Evolutionary conservation across 352 stramenopile species (phyloP), one percentile per base, ranked within the genome.

Genomic region (Albugo laibachii): DNA sequence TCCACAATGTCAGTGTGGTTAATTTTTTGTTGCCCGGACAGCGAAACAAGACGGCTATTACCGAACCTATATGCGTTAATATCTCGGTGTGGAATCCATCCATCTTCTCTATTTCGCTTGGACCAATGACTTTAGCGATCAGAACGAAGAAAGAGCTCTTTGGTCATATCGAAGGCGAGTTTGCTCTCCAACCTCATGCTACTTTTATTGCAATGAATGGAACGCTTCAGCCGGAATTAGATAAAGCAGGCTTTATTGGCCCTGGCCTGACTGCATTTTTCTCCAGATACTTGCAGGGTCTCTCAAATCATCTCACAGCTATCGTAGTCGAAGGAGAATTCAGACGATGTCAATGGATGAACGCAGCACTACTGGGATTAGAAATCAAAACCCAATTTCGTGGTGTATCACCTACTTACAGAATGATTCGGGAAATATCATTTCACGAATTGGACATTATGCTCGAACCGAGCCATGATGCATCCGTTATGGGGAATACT

Each of bases 391-490:
- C 74, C 2, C 64, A 53, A 3, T 83, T 87, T 38, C 70, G 69
- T 48, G 74, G 74, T 34, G 74, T 83, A 16, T 31, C 38, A 11
- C 49, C 56, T 5, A 66, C 56, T 0, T 87, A 84, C 27, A 55
- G 80, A 34, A 58, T 87, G 46, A 83, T 87, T 21, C 68, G 59
- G 4, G 53, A 59, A 8, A 70, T 84, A 35, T 58, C 68, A 21
- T 80, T 87, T 63, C 75, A 65, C 10, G 59, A 80, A 36, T 54
- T 87, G 13, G 74, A 84, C 56, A 72, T 87, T 24, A 48, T 83
- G 52, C 49, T 70, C 24, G 54, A 69, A 13, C 50, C 34, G 4
- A 48, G 46, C 41, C 41, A 63, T 38, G 50, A 51, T 40, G 16
- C 47, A 49, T 16, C 40, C n/a, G 24, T 21, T 13, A 48, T 47